These are phyloP conservation scores for Thelonectria olida DNA, from an alignment of 2,329 filamentous ascomycete species.

Conservation along the genomic window DNA sequence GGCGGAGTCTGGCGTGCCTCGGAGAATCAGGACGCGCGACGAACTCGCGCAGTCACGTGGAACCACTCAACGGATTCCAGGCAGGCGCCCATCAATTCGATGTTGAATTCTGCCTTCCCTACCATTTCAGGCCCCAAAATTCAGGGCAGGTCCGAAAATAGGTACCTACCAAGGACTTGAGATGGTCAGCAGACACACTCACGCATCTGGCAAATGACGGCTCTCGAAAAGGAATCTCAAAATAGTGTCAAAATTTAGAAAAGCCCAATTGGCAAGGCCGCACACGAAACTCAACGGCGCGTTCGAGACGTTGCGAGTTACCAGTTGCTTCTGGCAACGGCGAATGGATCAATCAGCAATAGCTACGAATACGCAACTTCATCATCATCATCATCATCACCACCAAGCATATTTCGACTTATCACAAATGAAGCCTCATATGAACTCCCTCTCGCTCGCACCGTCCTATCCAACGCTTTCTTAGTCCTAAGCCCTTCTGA, in stretches of 20 bases:
- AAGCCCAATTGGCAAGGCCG: not conserved
- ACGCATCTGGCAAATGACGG: not conserved
- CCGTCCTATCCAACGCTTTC: not conserved
- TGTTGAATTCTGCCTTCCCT: not conserved
- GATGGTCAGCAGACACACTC: not conserved
- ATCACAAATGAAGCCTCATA: not conserved
- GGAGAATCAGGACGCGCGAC: conserved; percentile 26
- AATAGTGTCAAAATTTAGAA: not conserved
- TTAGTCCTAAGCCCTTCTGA: conserved; percentile 23
- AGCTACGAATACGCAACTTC: not conserved
- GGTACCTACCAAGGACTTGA: not conserved
- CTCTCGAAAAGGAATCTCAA: not conserved
- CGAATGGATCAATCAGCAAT: not conserved
- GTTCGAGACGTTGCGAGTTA: not conserved
- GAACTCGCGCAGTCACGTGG: conserved; percentile 39
- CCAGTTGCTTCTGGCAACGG: not conserved
- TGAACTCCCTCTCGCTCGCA: conserved; percentile 8
- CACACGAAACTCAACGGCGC: not conserved
- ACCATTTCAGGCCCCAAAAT: not conserved
- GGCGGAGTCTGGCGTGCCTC: conserved; percentile 10
- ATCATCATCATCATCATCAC: too few species aligned
- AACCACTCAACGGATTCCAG: not conserved
- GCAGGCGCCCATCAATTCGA: too few species aligned
- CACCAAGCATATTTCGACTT: not conserved
- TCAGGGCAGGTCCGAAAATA: not conserved